Percentiles rank a stretch among this genome's conserved stretches.
Evolutionary conservation across 352 stramenopile genomes (phyloP).

Genomic region (Blastocystis sp.): DNA sequence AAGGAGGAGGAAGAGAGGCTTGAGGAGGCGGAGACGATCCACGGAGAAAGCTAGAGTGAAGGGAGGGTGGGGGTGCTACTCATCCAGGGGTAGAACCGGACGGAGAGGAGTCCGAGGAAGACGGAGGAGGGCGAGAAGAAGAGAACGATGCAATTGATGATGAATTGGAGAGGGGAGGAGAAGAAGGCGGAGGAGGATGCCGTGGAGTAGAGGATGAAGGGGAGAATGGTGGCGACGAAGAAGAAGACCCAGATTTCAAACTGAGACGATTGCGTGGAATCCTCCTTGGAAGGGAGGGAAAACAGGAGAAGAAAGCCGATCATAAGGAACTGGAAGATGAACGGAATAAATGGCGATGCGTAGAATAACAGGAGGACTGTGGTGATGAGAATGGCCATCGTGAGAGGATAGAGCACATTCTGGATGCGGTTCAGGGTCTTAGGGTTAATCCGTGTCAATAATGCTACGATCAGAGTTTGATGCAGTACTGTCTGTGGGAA

Average conservation of each 20-base stretch:
- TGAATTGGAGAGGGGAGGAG: neutral
- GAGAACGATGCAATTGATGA: constrained; percentile 25
- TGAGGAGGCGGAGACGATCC: constrained; percentile 39
- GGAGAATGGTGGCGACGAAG: constrained; percentile 12
- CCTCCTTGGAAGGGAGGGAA: neutral
- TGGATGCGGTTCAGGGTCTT: constrained; percentile 14
- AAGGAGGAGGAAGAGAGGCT: constrained; percentile 38
- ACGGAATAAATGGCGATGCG: neutral
- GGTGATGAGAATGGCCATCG: constrained; percentile 36
- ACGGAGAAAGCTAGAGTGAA: constrained; percentile 23
- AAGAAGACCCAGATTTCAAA: constrained; percentile 64
- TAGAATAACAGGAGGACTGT: constrained; percentile 40
- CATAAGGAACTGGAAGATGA: constrained; percentile 32
- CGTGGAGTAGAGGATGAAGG: constrained; percentile 6
- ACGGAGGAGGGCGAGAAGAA: neutral
- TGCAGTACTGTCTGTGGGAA: neutral
- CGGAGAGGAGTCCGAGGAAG: constrained; percentile 51
- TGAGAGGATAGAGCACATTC: constrained; percentile 43
- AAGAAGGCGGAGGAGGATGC: neutral
- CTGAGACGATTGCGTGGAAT: neutral
- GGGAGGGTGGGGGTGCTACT: neutral
- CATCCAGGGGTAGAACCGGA: constrained; percentile 41
- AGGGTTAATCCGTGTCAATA: neutral
- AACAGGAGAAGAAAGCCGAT: constrained; percentile 32
- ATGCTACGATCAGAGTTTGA: neutral